Evolutionary conservation across 163 green algal genomes (phyloP), one percentile per base, ranked within the genome.

Genomic region (Scenedesmus sp.): DNA sequence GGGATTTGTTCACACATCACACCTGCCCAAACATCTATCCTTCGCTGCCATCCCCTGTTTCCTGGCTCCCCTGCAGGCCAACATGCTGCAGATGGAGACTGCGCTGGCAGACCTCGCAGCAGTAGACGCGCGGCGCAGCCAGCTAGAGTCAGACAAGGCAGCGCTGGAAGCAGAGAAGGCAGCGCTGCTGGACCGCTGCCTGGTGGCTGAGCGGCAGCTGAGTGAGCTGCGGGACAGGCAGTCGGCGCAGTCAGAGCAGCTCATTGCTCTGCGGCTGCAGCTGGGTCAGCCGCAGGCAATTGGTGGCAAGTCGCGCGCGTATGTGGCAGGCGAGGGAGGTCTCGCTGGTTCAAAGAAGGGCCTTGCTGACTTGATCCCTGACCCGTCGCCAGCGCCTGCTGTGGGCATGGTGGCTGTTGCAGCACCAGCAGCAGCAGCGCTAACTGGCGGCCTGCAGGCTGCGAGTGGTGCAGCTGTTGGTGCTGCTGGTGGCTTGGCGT

Each of bases 51-150:
- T 46, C 34, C 34, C 34, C 34, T 46, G 34, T 46, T 46, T 46
- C 34, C 62, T 70, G 62, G 10, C 10, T 15, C 10, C 62, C 10
- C 13, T 70, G 62, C 62, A 86, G 54, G 23, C n/a, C 54, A 82
- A 89, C 62, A 89, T 89, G 18, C 46, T n/a, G 60, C 84, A 89
- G 62, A 89, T 89, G 84, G 60, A 89, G 20, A 81, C 62, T 10
- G 34, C 84, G 16, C n/a, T 67, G 66, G 55, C 8, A 52, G 84
- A 79, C 84, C 62, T 89, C 3, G 34, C 84, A 60, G 34, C 62
- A 59, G n/a, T 18, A 54, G 84, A 89, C 46, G 34, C 84, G 10
- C 60, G 34, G 6, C 84, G 74, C 9, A 46, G 7, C 20, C 60
- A 89, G 52, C 26, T 89, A 6, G 26, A 18, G 54, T 23, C n/a